A percentile compares a stretch with the other conserved stretches of the same genome.
These are phyloP conservation scores for Xylaria sp. DNA, from an alignment of 2,329 filamentous ascomycete genomes.

Conservation along the genomic window DNA sequence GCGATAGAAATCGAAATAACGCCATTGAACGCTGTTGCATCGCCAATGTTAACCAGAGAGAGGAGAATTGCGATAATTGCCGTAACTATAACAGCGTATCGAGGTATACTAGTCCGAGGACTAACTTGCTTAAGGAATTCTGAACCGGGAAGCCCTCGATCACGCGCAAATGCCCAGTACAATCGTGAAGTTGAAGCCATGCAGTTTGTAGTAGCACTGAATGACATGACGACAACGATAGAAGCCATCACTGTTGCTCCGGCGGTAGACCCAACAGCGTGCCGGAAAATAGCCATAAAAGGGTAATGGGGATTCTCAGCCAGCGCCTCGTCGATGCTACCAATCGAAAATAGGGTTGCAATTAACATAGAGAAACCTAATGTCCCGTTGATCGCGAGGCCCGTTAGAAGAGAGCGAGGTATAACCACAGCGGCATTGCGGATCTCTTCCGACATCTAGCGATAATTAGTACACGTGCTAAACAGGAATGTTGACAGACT, in stretches of 20 bases:
- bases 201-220: slow-evolving; percentile 57
- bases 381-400: slow-evolving; percentile 54
- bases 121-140: slow-evolving; percentile 18
- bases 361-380: slow-evolving; percentile 60
- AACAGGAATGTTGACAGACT: too few relatives aligned
- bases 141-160: slow-evolving; percentile 28
- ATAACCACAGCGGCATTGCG: slow-evolving; percentile 53
- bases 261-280: slow-evolving; percentile 52
- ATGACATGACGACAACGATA: slow-evolving; percentile 54
- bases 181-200: slow-evolving; percentile 63
- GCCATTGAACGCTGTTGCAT: slow-evolving; percentile 27
- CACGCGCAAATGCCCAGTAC: slow-evolving; percentile 55
- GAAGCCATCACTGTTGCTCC: slow-evolving; percentile 56
- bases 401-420: slow-evolving; percentile 55
- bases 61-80: slow-evolving; percentile 15
- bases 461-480: neutral
- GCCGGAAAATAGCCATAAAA: slow-evolving; percentile 63
- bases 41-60: slow-evolving; percentile 28
- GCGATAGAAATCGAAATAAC: slow-evolving; percentile 29
- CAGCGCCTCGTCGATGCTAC: slow-evolving; percentile 51
- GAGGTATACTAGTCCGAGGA: slow-evolving; percentile 24
- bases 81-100: slow-evolving; percentile 20
- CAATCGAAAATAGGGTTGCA: slow-evolving; percentile 59
- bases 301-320: slow-evolving; percentile 56
- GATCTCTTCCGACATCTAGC: slow-evolving; percentile 52